Evolutionary conservation across 164 flowering plant genomes (phyloP).

Genomic region (Vitis amurensis): DNA sequence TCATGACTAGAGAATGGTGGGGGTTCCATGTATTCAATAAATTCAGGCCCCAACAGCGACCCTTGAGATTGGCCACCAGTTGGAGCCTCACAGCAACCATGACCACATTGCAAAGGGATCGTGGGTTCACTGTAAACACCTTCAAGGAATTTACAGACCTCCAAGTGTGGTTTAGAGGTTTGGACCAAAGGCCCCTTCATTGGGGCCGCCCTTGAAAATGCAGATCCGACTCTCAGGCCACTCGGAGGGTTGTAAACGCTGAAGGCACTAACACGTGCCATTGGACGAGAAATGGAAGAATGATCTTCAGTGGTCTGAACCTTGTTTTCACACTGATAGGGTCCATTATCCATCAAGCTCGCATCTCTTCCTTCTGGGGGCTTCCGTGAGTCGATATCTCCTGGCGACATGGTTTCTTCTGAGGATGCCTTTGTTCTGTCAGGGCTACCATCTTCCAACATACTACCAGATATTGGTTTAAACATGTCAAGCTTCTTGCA

Average conservation of each 20-base stretch:
- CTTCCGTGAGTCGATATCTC: conserved; percentile 18
- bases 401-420: conserved; percentile 30
- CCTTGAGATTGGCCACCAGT: conserved; percentile 12
- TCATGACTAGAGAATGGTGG: conserved; percentile 43
- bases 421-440: conserved; percentile 35
- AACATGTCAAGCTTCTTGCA: conserved; percentile 15
- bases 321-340: conserved; percentile 11
- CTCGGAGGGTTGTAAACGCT: conserved; percentile 30
- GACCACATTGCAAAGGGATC: conserved; percentile 49
- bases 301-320: conserved; percentile 10
- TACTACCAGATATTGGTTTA: conserved; percentile 4
- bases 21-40: conserved; percentile 48
- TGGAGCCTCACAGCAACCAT: conserved; percentile 42
- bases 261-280: conserved; percentile 52
- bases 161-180: conserved; percentile 24
- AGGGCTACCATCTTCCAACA: conserved; percentile 19
- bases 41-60: conserved; percentile 56
- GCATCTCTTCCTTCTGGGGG: conserved; percentile 21
- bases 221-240: conserved; percentile 10
- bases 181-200: conserved; percentile 37
- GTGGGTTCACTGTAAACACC: conserved; percentile 30
- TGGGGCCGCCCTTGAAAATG: conserved; percentile 17
- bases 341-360: conserved; percentile 11
- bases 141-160: conserved; percentile 26
- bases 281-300: conserved; percentile 34